Base-by-base conservation (phyloP, 441 rosid species). In the Gossypium davidsonii region DNA sequence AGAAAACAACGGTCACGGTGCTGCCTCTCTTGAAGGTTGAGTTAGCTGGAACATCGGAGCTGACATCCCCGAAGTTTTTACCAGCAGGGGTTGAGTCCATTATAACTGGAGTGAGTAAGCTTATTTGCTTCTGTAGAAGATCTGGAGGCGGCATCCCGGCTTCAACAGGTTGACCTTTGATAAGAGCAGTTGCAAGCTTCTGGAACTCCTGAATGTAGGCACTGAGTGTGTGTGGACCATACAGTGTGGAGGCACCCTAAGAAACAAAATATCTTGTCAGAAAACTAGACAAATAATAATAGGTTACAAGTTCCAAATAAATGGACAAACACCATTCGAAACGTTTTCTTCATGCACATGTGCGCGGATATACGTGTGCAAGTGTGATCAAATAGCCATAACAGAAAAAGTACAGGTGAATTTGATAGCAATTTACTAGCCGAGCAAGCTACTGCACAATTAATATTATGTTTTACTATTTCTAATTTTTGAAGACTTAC, bases 231-330 rank as follows among this genome's bases (percentile, higher is more conserved):
- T 89, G 94, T 8, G 97, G 98, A 77, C 98, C 97, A 77, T 64
- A 94, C 59, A 92, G 78, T 1, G 98, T 94, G 76, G 97, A 94
- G 18, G 88, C 98, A 58, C 98, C 98, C 98, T 90, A 85, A 39
- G 71, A 70, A 79, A 58, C 63, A 63, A 56, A 34, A 48, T 20
- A 3, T 20, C 1, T n/a, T 42, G 2, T 17, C 4, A n/a, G 3
- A n/a, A 51, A 51, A 51, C 11, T 2, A 55, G 4, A 8, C 0
- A 18, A 18, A 55, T 18, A 53, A 4, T 53, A 18, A 20, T 15
- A 14, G 17, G n/a, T 48, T 48, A 48, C 52, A 11, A 48, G n/a
- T 12, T 48, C 52, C 52, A 11, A 42, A 64, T n/a, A 3, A 18
- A 17, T 10, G 52, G 42, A 64, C 20, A 3, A 5, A 64, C 68